Evolutionary conservation across 257 asterid species (phyloP), one percentile per base, ranked within the genome.

Genomic region (Ajuga chamaepitys): DNA sequence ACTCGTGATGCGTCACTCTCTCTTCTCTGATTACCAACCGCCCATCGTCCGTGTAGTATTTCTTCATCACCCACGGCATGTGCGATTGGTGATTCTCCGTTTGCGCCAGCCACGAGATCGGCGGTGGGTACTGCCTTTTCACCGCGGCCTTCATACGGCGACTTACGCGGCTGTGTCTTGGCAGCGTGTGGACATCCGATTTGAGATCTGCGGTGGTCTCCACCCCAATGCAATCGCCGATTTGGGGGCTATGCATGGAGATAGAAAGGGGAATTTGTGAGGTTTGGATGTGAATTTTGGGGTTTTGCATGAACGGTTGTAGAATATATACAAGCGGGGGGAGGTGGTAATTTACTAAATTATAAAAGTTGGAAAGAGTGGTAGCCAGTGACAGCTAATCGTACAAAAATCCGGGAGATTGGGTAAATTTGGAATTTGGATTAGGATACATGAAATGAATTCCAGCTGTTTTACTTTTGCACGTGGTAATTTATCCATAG

Each of bases 41-140:
- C 0, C 96, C 98, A 28, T 88, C 98, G 28, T 51, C 32, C 0
- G 84, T 71, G 57, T 59, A 59, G 66, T 80, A 71, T 57, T 70
- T 81, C 66, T 52, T 76, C 95, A 86, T 71, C 65, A 80, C 80
- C 91, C 93, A 78, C 52, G 96, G 95, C 83, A 84, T 56, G 46
- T 75, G 80, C 2, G 85, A 70, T 1, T 75, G 75, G 4, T 62
- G 75, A 30, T 74, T 72, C 14, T 46, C 87, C 0, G 81, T 78
- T 14, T 74, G 63, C 12, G 65, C 79, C 40, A 83, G 75, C 73
- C 70, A 74, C 1, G 95, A 67, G 18, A 90, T 72, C 61, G 90
- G 92, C 65, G 96, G 98, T 0, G 96, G 96, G 45, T 70, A 79
- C 12, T 71, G 75, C 55, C 16, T 72, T 13, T 58, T 73, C 44